Evolutionary conservation across 768 basidiomycete species (phyloP), one percentile per base, ranked within the genome.

Genomic region (Pleurotus ostreatus): DNA sequence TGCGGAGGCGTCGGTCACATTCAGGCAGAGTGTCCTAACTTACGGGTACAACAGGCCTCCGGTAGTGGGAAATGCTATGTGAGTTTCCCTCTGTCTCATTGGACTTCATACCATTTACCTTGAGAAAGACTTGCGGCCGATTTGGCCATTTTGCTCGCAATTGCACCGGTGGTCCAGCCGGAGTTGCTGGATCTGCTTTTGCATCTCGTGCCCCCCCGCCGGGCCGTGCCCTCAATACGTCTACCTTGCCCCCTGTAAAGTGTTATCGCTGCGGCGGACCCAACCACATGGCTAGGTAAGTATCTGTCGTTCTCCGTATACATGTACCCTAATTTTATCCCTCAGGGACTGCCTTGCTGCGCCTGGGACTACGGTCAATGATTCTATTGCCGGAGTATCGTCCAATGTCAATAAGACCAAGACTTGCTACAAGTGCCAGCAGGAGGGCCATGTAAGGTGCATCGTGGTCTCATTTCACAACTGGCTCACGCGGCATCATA

Each of bases 1-100:
- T 97, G 93, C 65, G 91, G 93, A 22, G 94, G 93, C 52, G 84
- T 97, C 61, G 94, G 94, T 58, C 91, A 94, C 68, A 88, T 92
- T 62, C 87, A 89, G 71, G 89, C 90, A 48, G 91, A 93, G 65
- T 92, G 91, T 62, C 90, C 89, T 18, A 92, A 81, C 67, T 71
- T 92, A 68, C 84, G 89, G 67, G 70, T 88, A 26, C 87, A 77
- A 61, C 77, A 85, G 61, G 70, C 83, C 59, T 74, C 80, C 62
- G 78, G 74, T 57, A 84, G 77, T 65, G 86, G 88, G 73, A 92
- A 90, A 73, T 94, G 92, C 71, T 94, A 91, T 71, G 92, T 93
- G 70, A 70, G 87, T 55, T 43, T 34, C 16, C 12, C 30, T 18
- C 11, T 20, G 34, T 37, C 12, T n/a, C 23, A 16, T 38, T 38